phyloP scores from a whole-genome alignment of 331 rosid genomes.

The Saraca asoca region DNA sequence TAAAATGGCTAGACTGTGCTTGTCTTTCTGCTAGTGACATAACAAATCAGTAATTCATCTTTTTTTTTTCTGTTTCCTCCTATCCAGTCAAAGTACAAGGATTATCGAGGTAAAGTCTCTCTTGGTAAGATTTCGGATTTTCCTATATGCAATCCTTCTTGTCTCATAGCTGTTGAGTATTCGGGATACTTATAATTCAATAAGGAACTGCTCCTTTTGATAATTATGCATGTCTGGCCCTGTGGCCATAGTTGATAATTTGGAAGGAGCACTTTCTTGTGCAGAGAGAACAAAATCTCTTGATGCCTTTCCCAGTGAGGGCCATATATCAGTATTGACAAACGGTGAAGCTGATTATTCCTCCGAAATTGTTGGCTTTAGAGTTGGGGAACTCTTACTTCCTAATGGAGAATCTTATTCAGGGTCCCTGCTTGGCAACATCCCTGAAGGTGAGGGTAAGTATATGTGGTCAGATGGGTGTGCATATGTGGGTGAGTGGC shows the following conservation, averaged over 20 bases:
- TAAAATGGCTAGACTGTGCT: slow-evolving; percentile 5
- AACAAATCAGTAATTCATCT: slow-evolving; percentile 27
- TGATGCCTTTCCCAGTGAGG: slow-evolving; percentile 51
- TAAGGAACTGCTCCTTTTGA: slow-evolving; percentile 49
- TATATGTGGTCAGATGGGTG: slow-evolving; percentile 93
- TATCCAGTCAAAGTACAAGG: slow-evolving; percentile 41
- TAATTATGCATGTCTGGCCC: slow-evolving; percentile 98
- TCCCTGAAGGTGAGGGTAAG: slow-evolving; percentile 81
- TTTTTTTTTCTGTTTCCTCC: slow-evolving; percentile 21
- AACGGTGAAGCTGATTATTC: slow-evolving; percentile 55
- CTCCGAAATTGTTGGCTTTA: slow-evolving; percentile 68
- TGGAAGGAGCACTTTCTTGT: slow-evolving; percentile 57
- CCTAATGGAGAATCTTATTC: slow-evolving; percentile 72
- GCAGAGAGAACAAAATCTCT: slow-evolving; percentile 86
- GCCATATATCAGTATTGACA: slow-evolving; percentile 39
- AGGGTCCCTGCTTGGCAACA: slow-evolving; percentile 77
- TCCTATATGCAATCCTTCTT: slow-evolving; percentile 39
- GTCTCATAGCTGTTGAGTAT: slow-evolving; percentile 50
- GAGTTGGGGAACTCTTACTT: slow-evolving; percentile 71
- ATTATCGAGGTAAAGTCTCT: slow-evolving; percentile 37
- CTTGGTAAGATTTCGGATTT: slow-evolving; percentile 33
- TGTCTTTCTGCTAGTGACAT: slow-evolving; percentile 29
- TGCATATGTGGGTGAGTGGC: slow-evolving; percentile 91
- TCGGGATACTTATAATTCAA: slow-evolving; percentile 39
- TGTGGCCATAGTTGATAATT: slow-evolving; percentile 68